These are phyloP conservation scores for Acacia melanoxylon DNA, from an alignment of 306 rosid genomes.

Conservation along the genomic window DNA sequence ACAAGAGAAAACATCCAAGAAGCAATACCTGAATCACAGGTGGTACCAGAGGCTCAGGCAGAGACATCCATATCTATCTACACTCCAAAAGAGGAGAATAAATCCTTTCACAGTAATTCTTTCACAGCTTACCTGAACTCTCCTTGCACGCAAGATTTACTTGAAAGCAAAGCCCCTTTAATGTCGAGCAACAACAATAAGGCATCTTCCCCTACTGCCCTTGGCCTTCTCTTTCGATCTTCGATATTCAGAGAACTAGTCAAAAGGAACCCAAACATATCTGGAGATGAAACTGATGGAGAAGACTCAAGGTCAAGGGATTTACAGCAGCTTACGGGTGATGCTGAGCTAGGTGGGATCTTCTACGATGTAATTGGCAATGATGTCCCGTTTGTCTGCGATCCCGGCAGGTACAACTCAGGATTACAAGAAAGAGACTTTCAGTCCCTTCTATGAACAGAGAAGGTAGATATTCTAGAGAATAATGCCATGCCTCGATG, in stretches of 20 bases:
- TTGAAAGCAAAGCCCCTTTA: slow-evolving; percentile 31
- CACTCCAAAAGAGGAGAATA: slow-evolving; percentile 37
- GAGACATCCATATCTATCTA: slow-evolving; percentile 31
- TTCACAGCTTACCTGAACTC: slow-evolving; percentile 39
- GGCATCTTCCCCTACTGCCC: slow-evolving; percentile 66
- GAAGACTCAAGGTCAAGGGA: slow-evolving; percentile 42
- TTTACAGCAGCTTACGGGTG: slow-evolving; percentile 36
- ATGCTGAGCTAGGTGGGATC: slow-evolving; percentile 51
- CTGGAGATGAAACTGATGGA: slow-evolving; percentile 50
- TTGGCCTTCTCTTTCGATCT: slow-evolving; percentile 67
- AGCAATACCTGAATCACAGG: slow-evolving; percentile 34
- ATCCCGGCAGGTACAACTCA: slow-evolving; percentile 40
- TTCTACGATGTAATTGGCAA: slow-evolving; percentile 47
- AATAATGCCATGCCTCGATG: not conserved
- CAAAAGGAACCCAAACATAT: slow-evolving; percentile 53
- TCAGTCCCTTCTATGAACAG: slow-evolving; percentile 41
- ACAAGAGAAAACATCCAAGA: slow-evolving; percentile 19
- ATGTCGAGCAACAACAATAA: slow-evolving; percentile 33
- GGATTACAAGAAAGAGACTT: slow-evolving; percentile 52
- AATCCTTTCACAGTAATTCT: slow-evolving; percentile 36
- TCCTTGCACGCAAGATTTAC: slow-evolving; percentile 37
- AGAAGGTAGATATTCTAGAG: not conserved
- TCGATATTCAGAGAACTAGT: slow-evolving; percentile 64
- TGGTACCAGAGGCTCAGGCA: slow-evolving; percentile 29
- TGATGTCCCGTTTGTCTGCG: slow-evolving; percentile 50